A percentile compares a stretch with the other conserved stretches of the same genome.
Conservation (phyloP, 306 rosid species). For the Fragaria nilgerrensis region DNA sequence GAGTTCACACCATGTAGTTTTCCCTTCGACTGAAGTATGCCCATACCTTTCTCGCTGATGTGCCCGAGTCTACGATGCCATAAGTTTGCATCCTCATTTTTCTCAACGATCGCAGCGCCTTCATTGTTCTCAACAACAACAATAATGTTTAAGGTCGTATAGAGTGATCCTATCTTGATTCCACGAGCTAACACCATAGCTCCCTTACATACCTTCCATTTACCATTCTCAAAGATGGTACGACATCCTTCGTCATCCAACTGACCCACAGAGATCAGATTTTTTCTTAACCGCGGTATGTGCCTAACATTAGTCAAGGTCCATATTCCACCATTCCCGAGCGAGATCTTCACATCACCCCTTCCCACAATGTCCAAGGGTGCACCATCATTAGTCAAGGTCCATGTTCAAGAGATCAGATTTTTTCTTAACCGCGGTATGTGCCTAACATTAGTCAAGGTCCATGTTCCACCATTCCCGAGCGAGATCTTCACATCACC, state of each 20-base stretch:
- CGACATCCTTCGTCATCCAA: neutral
- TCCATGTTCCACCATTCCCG: no score
- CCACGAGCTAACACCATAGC: neutral
- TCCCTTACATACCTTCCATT: neutral
- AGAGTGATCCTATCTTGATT: neutral
- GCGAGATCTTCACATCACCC: no score
- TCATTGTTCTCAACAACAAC: neutral
- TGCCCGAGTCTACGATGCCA: neutral
- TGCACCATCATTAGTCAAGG: no score
- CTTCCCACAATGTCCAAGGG: no score
- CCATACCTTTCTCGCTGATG: constrained; percentile 7
- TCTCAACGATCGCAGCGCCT: neutral
- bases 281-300: no score
- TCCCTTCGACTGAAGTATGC: neutral
- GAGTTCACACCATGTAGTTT: neutral
- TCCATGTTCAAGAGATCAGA: no score
- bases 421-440: no score
- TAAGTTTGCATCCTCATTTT: neutral
- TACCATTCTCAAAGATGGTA: neutral
- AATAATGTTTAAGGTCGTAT: neutral
- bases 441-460: no score
- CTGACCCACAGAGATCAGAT: constrained; percentile 5
- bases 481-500: no score
- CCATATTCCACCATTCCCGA: no score
- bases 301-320: no score